Percentiles rank a stretch among this genome's conserved stretches.
These are phyloP conservation scores for Coccomyxa sp. DNA, from an alignment of 139 green algal species.

Conservation along the genomic window DNA sequence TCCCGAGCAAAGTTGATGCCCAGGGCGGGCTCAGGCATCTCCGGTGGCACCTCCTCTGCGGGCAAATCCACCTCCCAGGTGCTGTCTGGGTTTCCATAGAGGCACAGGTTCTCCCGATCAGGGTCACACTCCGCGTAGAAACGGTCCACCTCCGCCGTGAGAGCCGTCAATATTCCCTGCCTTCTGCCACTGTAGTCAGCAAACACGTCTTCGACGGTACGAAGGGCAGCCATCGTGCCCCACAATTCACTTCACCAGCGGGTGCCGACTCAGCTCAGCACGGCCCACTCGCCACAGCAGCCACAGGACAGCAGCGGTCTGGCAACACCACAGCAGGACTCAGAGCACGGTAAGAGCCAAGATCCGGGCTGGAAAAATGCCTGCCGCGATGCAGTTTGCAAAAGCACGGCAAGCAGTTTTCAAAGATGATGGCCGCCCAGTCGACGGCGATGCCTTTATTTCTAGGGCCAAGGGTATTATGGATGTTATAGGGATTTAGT, in stretches of 20 bases:
- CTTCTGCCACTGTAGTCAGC: slow-evolving; percentile 52
- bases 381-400: too few species aligned
- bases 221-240: slow-evolving; percentile 2
- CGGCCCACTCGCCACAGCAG: background rate
- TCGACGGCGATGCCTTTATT: too few species aligned
- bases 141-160: slow-evolving; percentile 68
- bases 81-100: slow-evolving; percentile 86
- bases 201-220: slow-evolving; percentile 49
- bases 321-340: background rate
- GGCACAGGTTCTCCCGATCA: slow-evolving; percentile 94
- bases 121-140: slow-evolving; percentile 80
- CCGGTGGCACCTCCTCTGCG: slow-evolving; percentile 94
- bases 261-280: background rate
- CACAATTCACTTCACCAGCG: background rate
- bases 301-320: background rate
- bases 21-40: slow-evolving; percentile 95
- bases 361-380: background rate
- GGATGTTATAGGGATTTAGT: too few species aligned
- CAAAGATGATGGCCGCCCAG: too few species aligned
- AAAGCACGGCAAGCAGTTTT: too few species aligned
- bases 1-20: slow-evolving; percentile 98
- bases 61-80: slow-evolving; percentile 89
- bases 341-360: background rate
- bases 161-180: slow-evolving; percentile 50
- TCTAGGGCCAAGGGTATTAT: too few species aligned